These are phyloP conservation scores for Annulohypoxylon bovei DNA, from an alignment of 495 filamentous ascomycete species.

Conservation along the genomic window DNA sequence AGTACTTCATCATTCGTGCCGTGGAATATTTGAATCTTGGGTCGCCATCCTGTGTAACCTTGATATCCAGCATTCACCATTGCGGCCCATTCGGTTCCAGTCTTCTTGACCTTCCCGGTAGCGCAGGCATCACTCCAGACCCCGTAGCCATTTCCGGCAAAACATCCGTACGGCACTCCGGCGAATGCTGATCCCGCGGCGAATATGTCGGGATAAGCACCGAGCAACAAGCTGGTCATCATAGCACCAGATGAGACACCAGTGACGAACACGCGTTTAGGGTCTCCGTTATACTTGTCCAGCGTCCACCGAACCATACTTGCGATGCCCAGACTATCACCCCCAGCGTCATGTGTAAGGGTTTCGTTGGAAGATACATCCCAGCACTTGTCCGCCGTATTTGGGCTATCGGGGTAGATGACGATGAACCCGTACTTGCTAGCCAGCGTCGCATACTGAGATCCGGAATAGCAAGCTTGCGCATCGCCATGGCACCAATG, in stretches of 20 bases:
- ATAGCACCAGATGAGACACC: slow-evolving; percentile 61
- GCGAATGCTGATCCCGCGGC: slow-evolving; percentile 62
- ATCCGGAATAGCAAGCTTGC: slow-evolving; percentile 47
- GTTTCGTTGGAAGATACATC: slow-evolving; percentile 65
- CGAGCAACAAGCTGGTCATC: slow-evolving; percentile 58
- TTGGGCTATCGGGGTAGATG: slow-evolving; percentile 63
- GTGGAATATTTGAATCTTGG: slow-evolving; percentile 66
- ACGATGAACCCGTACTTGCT: slow-evolving; percentile 63
- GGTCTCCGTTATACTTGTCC: slow-evolving; percentile 54
- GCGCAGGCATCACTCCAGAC: slow-evolving; percentile 60
- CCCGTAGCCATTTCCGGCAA: slow-evolving; percentile 54
- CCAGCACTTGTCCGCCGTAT: slow-evolving; percentile 62
- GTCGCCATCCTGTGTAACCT: slow-evolving; percentile 60
- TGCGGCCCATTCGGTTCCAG: slow-evolving; percentile 55
- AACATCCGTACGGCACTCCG: slow-evolving; percentile 71
- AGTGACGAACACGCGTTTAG: slow-evolving; percentile 58
- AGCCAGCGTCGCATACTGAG: slow-evolving; percentile 58
- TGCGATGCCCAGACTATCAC: slow-evolving; percentile 67
- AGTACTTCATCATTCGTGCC: slow-evolving; percentile 60
- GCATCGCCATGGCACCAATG: slow-evolving; percentile 62
- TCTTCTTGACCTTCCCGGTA: slow-evolving; percentile 51
- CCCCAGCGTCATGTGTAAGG: slow-evolving; percentile 66
- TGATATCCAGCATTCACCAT: slow-evolving; percentile 59
- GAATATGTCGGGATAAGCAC: slow-evolving; percentile 55
- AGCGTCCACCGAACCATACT: slow-evolving; percentile 68